These are phyloP conservation scores for Microthlaspi erraticum DNA, from an alignment of 345 rosid species.

Conservation along the genomic window DNA sequence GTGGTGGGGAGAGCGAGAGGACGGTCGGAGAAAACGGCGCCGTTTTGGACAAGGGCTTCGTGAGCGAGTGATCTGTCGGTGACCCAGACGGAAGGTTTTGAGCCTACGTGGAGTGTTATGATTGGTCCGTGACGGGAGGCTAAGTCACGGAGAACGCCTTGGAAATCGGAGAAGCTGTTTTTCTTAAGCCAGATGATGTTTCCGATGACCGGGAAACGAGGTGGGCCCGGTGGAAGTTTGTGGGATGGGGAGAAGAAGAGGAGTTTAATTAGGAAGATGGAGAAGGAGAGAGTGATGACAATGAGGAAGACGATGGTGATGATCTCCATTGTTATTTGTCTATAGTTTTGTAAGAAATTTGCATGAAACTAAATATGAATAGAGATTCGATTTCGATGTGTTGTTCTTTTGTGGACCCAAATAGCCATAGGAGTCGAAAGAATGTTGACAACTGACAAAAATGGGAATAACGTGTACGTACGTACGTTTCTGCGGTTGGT, in stretches of 20 bases:
- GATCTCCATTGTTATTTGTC: conserved; percentile 35
- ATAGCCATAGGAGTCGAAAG: no score
- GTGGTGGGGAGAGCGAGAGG: conserved; percentile 41
- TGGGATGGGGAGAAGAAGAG: conserved; percentile 16
- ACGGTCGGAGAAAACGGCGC: conserved; percentile 51
- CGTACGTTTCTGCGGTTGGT: no score
- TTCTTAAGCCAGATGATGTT: conserved; percentile 46
- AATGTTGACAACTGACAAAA: no score
- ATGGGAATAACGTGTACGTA: no score
- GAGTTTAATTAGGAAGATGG: conserved; percentile 30
- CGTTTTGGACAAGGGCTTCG: conserved; percentile 54
- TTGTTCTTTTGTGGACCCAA: no score
- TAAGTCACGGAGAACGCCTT: conserved; percentile 44
- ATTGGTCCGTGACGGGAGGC: conserved; percentile 48
- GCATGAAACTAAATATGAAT: no score
- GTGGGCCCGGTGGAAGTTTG: conserved; percentile 47
- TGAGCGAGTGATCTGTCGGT: conserved; percentile 50
- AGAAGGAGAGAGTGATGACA: conserved; percentile 16
- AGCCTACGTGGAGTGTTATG: conserved; percentile 48
- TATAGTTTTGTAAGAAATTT: no score
- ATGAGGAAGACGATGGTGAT: conserved; percentile 33
- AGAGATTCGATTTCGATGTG: no score
- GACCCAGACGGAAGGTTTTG: conserved; percentile 49
- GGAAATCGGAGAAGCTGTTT: conserved; percentile 40
- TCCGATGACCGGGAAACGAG: conserved; percentile 39